These are phyloP conservation scores for Xylaria hypoxylon DNA, from an alignment of 2,329 filamentous ascomycete species.

Conservation along the genomic window DNA sequence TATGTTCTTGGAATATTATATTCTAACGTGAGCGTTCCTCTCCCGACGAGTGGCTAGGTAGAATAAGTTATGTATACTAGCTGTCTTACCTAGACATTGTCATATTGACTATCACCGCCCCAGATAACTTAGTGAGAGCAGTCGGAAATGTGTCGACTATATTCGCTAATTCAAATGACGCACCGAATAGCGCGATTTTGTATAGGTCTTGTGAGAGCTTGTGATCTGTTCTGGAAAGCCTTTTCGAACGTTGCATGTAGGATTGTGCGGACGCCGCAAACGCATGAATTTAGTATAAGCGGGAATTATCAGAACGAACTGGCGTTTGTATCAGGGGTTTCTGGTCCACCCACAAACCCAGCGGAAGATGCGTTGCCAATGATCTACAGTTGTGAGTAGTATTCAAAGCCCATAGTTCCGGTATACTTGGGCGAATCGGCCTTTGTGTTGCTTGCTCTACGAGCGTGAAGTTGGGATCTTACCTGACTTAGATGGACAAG, in stretches of 20 bases:
- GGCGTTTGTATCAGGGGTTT: background rate
- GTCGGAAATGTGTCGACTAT: constrained; percentile 4
- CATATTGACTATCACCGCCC: background rate
- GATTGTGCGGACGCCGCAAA: background rate
- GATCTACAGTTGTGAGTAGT: constrained; percentile 8
- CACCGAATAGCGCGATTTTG: background rate
- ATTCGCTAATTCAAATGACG: background rate
- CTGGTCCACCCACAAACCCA: background rate
- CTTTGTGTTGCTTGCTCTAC: background rate
- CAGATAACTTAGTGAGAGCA: background rate
- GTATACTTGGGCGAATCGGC: background rate
- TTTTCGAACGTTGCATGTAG: background rate
- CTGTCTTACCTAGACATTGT: background rate
- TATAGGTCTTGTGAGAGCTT: background rate
- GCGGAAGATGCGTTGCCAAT: background rate
- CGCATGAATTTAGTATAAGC: background rate
- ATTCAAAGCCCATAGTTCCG: constrained; percentile 3
- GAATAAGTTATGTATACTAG: constrained; percentile 9
- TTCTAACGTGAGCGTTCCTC: constrained; percentile 8
- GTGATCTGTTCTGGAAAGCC: background rate
- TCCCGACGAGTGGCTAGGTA: constrained; percentile 14
- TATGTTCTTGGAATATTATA: constrained; percentile 19
- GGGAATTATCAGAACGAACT: background rate
- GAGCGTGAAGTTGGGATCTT: background rate
- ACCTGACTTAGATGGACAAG: background rate